Evolutionary conservation across 2,329 filamentous ascomycete genomes (phyloP).

Genomic region (Sporothrix euskadiensis): DNA sequence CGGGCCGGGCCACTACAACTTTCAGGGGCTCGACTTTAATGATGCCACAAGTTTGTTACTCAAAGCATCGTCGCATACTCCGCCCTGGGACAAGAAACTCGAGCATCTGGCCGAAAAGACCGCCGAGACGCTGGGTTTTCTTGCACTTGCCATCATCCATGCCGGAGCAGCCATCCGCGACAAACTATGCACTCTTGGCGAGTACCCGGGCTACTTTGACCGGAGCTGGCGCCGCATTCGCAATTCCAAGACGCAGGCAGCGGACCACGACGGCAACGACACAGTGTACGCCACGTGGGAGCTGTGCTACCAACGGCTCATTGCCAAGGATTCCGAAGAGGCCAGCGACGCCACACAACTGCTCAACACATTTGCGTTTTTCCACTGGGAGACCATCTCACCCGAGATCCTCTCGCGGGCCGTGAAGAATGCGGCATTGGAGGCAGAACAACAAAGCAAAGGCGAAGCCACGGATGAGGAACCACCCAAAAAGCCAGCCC

Average conservation of each 20-base stretch:
- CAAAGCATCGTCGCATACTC: neutral
- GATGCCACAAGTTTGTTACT: neutral
- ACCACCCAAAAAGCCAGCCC: too few relatives aligned
- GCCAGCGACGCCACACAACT: slow-evolving; percentile 7
- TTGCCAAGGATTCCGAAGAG: neutral
- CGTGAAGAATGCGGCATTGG: neutral
- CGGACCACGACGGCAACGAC: neutral
- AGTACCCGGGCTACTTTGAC: slow-evolving; percentile 17
- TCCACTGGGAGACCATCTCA: slow-evolving; percentile 8
- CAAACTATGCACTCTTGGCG: neutral
- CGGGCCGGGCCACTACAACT: neutral
- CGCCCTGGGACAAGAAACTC: neutral
- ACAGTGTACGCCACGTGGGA: slow-evolving; percentile 18
- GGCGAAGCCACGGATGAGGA: too few relatives aligned
- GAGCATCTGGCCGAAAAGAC: neutral
- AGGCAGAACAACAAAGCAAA: neutral
- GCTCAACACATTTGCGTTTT: slow-evolving; percentile 10
- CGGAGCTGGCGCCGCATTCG: neutral
- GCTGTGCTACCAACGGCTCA: slow-evolving; percentile 8
- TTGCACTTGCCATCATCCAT: slow-evolving; percentile 19
- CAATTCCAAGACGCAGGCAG: neutral
- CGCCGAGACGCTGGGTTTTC: neutral
- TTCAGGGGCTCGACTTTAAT: neutral
- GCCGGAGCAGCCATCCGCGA: slow-evolving; percentile 15
- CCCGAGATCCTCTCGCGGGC: neutral